Evolutionary conservation across 805 yeast species (phyloP), one percentile per base, ranked within the genome.

Genomic region (Yueomyces sinensis): DNA sequence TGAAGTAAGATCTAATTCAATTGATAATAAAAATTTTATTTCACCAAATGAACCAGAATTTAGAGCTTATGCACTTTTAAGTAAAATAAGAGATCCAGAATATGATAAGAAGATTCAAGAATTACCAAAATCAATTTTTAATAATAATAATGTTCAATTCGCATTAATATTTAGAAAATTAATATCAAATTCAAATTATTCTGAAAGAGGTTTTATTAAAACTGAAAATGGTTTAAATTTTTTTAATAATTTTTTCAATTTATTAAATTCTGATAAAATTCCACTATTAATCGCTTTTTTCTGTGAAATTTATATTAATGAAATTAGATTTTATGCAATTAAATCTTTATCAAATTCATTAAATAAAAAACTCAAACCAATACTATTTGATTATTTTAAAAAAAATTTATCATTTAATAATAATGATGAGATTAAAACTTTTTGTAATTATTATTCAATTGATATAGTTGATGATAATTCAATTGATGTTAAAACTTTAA

Each of bases 41-140:
- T 72, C 82, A 30, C 82, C 86, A 0, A 82, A 84, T 46, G 97
- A 91, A 56, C 82, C 96, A 0, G 98, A 91, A 52, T 83, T 91
- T 49, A 68, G 96, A 45, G 87, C 95, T 0, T 91, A 87, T 52
- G 79, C 84, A 37, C 59, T 91, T 16, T 49, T 91, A 14, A 73
- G 86, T 44, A 89, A 84, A 45, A 59, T 82, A 7, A 66, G 82
- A 44, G 96, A 91, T 52, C 77, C 91, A 0, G 96, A 86, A 44
- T 59, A 82, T 32, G 95, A 83, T 42, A 65, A 86, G 36, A 80
- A 72, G 41, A 52, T 81, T 9, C 94, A 83, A 50, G 59, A 64
- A 13, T 56, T 86, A 27, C 95, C 96, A 0, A 37, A 41, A 2
- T 47, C 60, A 2, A 63, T 89, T 1, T 63, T 75, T 25, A 46